phyloP scores from a whole-genome alignment of 2,329 filamentous ascomycete genomes.

The Hortaea werneckii region DNA sequence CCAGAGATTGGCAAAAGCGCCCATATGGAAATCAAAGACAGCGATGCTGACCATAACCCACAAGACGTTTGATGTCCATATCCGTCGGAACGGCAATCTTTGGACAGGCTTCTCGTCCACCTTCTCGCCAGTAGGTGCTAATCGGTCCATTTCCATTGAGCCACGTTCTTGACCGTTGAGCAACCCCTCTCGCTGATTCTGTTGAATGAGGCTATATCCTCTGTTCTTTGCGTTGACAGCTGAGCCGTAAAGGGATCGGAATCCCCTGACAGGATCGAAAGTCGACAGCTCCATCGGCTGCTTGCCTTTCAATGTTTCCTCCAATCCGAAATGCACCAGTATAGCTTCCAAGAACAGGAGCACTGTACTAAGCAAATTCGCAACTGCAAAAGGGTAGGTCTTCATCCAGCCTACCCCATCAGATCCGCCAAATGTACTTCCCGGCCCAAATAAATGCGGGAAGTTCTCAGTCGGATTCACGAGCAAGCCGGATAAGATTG shows the following conservation, averaged over 20 bases:
- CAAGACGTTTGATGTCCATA: conserved; percentile 46
- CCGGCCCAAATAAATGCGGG: conserved; percentile 48
- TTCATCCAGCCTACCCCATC: conserved; percentile 51
- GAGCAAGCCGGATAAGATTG: conserved; percentile 51
- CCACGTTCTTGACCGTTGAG: conserved; percentile 18
- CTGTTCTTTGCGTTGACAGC: conserved; percentile 15
- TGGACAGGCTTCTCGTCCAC: conserved; percentile 29
- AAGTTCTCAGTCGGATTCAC: conserved; percentile 50
- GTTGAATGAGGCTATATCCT: conserved; percentile 19
- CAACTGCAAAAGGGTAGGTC: conserved; percentile 52
- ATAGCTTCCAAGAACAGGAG: conserved; percentile 45
- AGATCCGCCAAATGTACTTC: conserved; percentile 42
- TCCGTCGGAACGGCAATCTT: conserved; percentile 37
- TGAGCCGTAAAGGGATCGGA: conserved; percentile 11
- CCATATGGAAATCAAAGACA: conserved; percentile 63
- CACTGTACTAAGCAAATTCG: conserved; percentile 50
- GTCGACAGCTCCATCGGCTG: conserved; percentile 14
- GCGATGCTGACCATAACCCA: conserved; percentile 52
- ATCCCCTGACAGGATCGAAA: conserved; percentile 16
- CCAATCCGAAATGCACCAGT: conserved; percentile 48
- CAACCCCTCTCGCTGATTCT: conserved; percentile 21
- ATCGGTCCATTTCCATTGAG: conserved; percentile 25
- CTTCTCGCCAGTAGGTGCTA: conserved; percentile 24
- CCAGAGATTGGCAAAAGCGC: conserved; percentile 66
- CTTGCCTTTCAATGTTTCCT: conserved; percentile 39